Percentiles rank a stretch among this genome's conserved stretches.
Evolutionary conservation across 1,284 basidiomycete species (phyloP).

Genomic region (Prillingera fragicola): DNA sequence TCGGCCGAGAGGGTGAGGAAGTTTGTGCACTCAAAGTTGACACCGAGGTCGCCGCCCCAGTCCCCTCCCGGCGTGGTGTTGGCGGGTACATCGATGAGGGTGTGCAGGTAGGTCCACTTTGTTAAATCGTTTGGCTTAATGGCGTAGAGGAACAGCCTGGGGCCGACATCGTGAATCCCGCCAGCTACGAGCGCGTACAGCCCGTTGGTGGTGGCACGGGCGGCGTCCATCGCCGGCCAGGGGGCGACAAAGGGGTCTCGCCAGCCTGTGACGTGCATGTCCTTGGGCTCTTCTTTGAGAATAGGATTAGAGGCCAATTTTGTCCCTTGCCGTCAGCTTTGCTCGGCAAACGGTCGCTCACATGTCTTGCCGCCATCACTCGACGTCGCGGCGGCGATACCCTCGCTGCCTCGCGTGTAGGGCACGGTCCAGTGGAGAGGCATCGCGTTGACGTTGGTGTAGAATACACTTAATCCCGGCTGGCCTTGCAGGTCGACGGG

Average conservation of each 20-base stretch:
- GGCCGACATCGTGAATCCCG: constrained; percentile 11
- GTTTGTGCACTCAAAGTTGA: constrained; percentile 22
- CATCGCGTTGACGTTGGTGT: constrained; percentile 8
- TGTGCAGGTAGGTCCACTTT: constrained; percentile 14
- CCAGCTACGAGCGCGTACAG: constrained; percentile 22
- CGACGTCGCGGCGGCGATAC: constrained; percentile 14
- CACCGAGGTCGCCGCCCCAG: constrained; percentile 18
- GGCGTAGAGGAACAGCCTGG: constrained; percentile 16
- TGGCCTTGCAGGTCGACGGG: constrained; percentile 1
- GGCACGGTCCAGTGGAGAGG: constrained; percentile 10
- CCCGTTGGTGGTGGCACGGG: neutral
- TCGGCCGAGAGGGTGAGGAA: constrained; percentile 5
- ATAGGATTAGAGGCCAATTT: constrained; percentile 17
- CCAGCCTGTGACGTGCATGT: constrained; percentile 16
- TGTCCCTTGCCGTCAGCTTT: constrained; percentile 9
- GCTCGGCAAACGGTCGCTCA: neutral
- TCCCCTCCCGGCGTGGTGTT: neutral
- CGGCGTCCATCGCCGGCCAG: constrained; percentile 18
- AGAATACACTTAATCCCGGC: constrained; percentile 7
- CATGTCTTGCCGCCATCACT: constrained; percentile 18
- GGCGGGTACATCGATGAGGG: constrained; percentile 6
- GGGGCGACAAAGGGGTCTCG: constrained; percentile 19
- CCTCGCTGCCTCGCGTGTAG: constrained; percentile 16
- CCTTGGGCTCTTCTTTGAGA: constrained; percentile 9
- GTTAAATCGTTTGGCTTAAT: constrained; percentile 15